Conservation (phyloP, 2,329 filamentous ascomycete genomes). For the Didymella glomerata region DNA sequence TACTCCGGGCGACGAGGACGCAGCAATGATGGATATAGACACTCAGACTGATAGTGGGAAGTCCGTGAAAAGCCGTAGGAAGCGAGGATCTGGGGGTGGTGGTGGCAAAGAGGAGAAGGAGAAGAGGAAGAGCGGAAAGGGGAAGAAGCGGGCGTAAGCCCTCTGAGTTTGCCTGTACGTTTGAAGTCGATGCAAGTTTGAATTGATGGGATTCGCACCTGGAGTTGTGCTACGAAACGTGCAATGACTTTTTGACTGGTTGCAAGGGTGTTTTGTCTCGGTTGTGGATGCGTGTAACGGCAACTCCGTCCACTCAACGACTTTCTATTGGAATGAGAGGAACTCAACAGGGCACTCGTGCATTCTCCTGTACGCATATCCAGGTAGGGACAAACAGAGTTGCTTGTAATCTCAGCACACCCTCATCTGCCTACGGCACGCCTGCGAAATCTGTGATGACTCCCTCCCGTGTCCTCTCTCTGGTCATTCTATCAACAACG, state of each 20-base stretch:
- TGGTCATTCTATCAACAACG: too few species aligned
- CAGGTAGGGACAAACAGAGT: too few species aligned
- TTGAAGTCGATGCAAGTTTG: not conserved
- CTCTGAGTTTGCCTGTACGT: not conserved
- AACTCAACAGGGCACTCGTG: too few species aligned
- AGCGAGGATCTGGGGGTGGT: conserved; percentile 26
- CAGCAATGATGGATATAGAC: conserved; percentile 26
- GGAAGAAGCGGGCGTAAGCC: conserved; percentile 3
- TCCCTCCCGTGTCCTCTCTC: too few species aligned
- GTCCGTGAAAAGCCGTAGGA: conserved; percentile 25
- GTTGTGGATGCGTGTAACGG: not conserved
- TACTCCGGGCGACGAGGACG: conserved; percentile 20
- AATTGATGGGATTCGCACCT: not conserved
- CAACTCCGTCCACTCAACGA: too few species aligned
- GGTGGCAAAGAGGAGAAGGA: conserved; percentile 41
- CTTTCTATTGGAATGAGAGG: too few species aligned
- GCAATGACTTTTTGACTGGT: not conserved
- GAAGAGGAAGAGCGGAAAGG: conserved; percentile 38
- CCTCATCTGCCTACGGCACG: too few species aligned
- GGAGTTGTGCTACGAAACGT: not conserved
- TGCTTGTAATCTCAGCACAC: too few species aligned
- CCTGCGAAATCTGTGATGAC: too few species aligned
- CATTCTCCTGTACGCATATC: too few species aligned
- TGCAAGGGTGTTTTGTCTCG: not conserved
- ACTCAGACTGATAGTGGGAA: conserved; percentile 32